These are phyloP conservation scores for Vigna reflexopilosa DNA, from an alignment of 306 rosid genomes.

Conservation along the genomic window DNA sequence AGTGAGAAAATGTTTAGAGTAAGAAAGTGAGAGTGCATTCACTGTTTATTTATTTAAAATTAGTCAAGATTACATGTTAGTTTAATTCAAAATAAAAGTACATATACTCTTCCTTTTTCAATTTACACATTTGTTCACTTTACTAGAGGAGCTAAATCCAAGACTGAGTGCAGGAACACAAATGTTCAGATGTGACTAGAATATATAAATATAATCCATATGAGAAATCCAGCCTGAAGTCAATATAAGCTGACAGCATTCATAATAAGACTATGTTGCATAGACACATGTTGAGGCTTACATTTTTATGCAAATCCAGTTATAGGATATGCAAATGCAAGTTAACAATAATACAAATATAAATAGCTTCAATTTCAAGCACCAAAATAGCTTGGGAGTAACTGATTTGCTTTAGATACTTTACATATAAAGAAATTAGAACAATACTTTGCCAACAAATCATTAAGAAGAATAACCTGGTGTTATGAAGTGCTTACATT, in stretches of 20 bases:
- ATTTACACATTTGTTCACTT: background rate
- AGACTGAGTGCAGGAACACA: conserved; percentile 3
- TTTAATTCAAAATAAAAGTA: background rate
- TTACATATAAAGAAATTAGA: conserved; percentile 8
- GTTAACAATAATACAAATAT: background rate
- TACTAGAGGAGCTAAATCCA: background rate
- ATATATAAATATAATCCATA: conserved; percentile 19
- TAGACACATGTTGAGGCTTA: background rate
- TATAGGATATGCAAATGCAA: conserved; percentile 17
- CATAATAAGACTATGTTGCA: conserved; percentile 19
- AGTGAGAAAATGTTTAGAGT: background rate
- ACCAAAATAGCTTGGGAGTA: conserved; percentile 19
- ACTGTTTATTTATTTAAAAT: background rate
- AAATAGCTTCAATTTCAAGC: conserved; percentile 2
- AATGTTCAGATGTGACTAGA: background rate
- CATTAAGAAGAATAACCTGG: conserved; percentile 20
- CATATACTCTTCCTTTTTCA: background rate
- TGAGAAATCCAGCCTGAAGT: conserved; percentile 1
- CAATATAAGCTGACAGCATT: background rate
- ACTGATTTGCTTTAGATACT: conserved; percentile 21
- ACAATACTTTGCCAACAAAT: background rate
- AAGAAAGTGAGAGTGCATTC: background rate
- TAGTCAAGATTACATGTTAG: background rate
- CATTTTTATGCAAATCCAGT: conserved; percentile 26
- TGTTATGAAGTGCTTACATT: conserved; percentile 10